Conservation (phyloP, 2,329 filamentous ascomycete species). For the Neonectria sp. region DNA sequence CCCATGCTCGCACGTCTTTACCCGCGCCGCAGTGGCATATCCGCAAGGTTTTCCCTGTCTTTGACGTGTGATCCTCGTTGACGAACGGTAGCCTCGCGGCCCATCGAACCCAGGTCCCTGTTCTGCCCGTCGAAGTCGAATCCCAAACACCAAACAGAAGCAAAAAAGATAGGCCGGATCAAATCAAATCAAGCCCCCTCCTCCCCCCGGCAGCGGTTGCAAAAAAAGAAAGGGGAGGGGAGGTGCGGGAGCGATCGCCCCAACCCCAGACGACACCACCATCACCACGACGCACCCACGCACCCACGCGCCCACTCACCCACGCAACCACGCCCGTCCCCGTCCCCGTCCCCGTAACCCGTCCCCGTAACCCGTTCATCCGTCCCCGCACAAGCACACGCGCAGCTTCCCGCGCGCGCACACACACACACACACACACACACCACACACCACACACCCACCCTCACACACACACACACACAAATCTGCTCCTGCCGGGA, state of each 20-base stretch:
- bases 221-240: conserved; percentile 35
- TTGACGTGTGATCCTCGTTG: neutral
- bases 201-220: conserved; percentile 9
- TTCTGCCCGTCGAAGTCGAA: neutral
- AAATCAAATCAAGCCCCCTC: neutral
- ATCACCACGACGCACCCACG: conserved; percentile 8
- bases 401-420: conserved; percentile 41
- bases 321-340: conserved; percentile 26
- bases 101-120: conserved; percentile 31
- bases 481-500: neutral
- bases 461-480: conserved; percentile 22
- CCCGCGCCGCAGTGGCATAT: neutral
- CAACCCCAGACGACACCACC: conserved; percentile 50
- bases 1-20: neutral
- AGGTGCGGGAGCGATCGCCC: conserved; percentile 54
- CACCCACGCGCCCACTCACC: conserved; percentile 14
- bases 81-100: neutral
- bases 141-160: conserved; percentile 15
- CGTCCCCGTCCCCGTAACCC: conserved; percentile 17
- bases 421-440: conserved; percentile 16
- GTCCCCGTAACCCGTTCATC: conserved; percentile 8
- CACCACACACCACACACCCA: conserved; percentile 18
- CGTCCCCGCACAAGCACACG: conserved; percentile 33
- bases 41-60: neutral
- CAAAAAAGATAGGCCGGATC: conserved; percentile 6